A percentile compares a stretch with the other conserved stretches of the same genome.
These are phyloP conservation scores for Aspergillus clavatus DNA, from an alignment of 2,329 filamentous ascomycete species.

Conservation along the genomic window DNA sequence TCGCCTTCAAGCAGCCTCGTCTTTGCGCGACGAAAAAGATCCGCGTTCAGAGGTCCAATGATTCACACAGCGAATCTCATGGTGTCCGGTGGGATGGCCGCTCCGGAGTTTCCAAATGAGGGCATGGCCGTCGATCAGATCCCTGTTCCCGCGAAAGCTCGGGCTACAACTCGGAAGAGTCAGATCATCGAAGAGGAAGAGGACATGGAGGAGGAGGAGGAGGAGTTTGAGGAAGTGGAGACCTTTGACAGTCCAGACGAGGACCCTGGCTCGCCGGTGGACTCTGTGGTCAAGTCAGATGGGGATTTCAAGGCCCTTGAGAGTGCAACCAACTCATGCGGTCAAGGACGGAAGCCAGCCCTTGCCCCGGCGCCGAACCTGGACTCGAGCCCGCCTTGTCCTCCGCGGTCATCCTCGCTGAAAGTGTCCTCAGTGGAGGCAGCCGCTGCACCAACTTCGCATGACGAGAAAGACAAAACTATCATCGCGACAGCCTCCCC, in stretches of 20 bases:
- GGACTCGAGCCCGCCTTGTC: slow-evolving; percentile 27
- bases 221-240: slow-evolving; percentile 41
- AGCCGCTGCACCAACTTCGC: slow-evolving; percentile 8
- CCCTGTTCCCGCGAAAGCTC: slow-evolving; percentile 14
- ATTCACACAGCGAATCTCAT: slow-evolving; percentile 36
- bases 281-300: slow-evolving; percentile 9
- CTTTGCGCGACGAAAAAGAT: slow-evolving; percentile 44
- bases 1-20: slow-evolving; percentile 42
- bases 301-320: slow-evolving; percentile 7
- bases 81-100: slow-evolving; percentile 30
- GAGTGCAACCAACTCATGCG: slow-evolving; percentile 12
- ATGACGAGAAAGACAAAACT: slow-evolving; percentile 2
- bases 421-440: slow-evolving; percentile 15
- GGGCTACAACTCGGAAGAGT: slow-evolving; percentile 34
- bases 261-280: slow-evolving; percentile 21
- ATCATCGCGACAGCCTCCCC: slow-evolving; percentile 9
- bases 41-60: slow-evolving; percentile 44
- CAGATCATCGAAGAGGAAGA: slow-evolving; percentile 45
- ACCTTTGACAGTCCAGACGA: slow-evolving; percentile 34
- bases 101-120: slow-evolving; percentile 31
- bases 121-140: slow-evolving; percentile 19
- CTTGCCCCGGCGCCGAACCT: slow-evolving; percentile 32
- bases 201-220: slow-evolving; percentile 33
- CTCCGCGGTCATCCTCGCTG: slow-evolving; percentile 39
- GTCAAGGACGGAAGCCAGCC: slow-evolving; percentile 18